These are phyloP conservation scores for Carex kokanica DNA, from an alignment of 176 grass and related monocot species.

Conservation along the genomic window DNA sequence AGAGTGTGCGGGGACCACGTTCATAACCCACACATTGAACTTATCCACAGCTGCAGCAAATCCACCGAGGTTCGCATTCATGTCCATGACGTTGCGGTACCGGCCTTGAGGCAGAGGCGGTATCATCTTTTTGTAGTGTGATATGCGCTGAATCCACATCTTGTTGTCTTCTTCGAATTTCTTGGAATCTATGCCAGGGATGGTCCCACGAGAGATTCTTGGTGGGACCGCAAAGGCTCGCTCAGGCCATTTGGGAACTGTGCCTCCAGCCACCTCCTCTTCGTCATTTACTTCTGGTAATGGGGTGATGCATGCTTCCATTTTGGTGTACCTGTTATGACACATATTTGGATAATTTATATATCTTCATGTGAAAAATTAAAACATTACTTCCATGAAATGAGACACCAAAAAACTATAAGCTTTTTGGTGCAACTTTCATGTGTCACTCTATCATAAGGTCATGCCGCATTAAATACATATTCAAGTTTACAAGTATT, in stretches of 20 bases:
- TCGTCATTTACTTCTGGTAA: constrained; percentile 68
- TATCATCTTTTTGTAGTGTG: constrained; percentile 57
- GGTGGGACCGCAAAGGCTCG: constrained; percentile 69
- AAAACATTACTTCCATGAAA: not conserved
- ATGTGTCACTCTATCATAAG: not conserved
- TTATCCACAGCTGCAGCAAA: constrained; percentile 66
- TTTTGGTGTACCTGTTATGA: constrained; percentile 68
- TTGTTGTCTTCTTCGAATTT: constrained; percentile 87
- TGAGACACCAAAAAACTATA: not conserved
- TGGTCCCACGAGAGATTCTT: constrained; percentile 69
- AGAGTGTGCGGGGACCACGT: constrained; percentile 62
- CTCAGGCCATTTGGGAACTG: constrained; percentile 63
- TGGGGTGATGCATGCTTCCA: constrained; percentile 86
- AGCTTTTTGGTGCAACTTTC: not conserved
- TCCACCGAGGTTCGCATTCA: constrained; percentile 85
- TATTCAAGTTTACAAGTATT: not conserved
- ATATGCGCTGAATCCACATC: constrained; percentile 66
- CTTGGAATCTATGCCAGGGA: constrained; percentile 57
- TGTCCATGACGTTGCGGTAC: constrained; percentile 96
- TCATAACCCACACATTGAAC: constrained; percentile 91
- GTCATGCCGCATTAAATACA: not conserved
- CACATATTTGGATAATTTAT: constrained; percentile 1
- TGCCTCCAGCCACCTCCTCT: constrained; percentile 76
- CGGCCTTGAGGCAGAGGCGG: constrained; percentile 48
- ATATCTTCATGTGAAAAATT: not conserved